These are phyloP conservation scores for Paxillus ammoniavirescens DNA, from an alignment of 768 basidiomycete genomes.

Conservation along the genomic window DNA sequence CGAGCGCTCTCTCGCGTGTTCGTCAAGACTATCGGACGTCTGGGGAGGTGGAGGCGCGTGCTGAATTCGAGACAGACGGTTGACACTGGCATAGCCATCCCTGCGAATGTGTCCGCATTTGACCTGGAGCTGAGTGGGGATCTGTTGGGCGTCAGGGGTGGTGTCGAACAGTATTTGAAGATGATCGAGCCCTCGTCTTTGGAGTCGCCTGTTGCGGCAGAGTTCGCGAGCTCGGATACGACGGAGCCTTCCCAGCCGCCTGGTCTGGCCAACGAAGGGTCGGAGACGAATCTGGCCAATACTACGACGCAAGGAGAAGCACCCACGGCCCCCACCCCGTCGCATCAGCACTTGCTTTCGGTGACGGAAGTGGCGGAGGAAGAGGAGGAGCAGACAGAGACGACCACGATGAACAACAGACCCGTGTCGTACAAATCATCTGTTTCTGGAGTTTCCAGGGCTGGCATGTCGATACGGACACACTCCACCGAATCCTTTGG, in stretches of 20 bases:
- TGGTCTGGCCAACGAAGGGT: not conserved
- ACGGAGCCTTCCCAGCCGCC: not conserved
- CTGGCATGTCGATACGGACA: constrained; percentile 24
- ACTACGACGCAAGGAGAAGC: not conserved
- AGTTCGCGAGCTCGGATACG: not conserved
- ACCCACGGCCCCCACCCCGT: constrained; percentile 8
- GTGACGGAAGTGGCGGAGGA: constrained; percentile 33
- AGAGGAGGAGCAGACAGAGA: constrained; percentile 23
- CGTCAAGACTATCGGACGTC: constrained; percentile 76
- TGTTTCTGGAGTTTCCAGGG: constrained; percentile 18
- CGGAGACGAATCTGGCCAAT: constrained; percentile 1
- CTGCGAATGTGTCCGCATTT: constrained; percentile 63
- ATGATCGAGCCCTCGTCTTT: constrained; percentile 43
- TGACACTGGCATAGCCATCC: constrained; percentile 34
- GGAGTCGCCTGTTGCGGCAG: constrained; percentile 14
- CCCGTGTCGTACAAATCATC: constrained; percentile 23
- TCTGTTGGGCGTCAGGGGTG: constrained; percentile 57
- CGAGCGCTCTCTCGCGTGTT: constrained; percentile 71
- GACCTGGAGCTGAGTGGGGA: constrained; percentile 68
- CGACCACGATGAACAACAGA: constrained; percentile 11
- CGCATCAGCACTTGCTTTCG: constrained; percentile 24
- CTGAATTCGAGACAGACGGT: constrained; percentile 47
- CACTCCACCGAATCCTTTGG: constrained; percentile 35
- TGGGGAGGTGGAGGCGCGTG: constrained; percentile 82
- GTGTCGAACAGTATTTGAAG: constrained; percentile 65